Conservation (phyloP, 2,329 filamentous ascomycete genomes). For the Colletotrichum gloeosporioides region DNA sequence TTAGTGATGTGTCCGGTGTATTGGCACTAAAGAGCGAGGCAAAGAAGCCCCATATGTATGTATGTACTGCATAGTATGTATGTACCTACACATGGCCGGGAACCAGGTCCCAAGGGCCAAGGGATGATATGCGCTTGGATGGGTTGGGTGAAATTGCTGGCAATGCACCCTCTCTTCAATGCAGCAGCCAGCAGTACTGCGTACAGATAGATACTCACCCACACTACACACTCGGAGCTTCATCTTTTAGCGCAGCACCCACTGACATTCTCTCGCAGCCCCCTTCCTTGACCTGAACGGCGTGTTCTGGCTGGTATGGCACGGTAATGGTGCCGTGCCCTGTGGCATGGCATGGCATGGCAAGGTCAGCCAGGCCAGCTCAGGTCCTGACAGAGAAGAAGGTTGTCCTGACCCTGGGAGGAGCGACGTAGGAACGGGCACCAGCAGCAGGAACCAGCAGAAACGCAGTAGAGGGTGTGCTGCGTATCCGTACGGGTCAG, state of each 20-base stretch:
- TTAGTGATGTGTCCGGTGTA: not conserved
- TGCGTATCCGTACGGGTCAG: not conserved
- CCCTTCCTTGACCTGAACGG: not conserved
- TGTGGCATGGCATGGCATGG: not conserved
- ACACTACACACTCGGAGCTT: constrained; percentile 14
- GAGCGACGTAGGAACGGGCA: not conserved
- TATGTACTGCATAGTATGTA: not conserved
- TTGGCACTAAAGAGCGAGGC: not conserved
- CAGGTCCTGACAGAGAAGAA: not conserved
- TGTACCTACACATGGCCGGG: not conserved
- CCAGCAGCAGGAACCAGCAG: not conserved
- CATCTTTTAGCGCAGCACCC: constrained; percentile 13
- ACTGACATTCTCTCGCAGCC: constrained; percentile 2
- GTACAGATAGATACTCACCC: not conserved
- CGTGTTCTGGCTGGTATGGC: not conserved
- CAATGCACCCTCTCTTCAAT: constrained; percentile 8
- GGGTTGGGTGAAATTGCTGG: constrained; percentile 22
- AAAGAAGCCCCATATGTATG: not conserved
- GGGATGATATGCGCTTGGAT: constrained; percentile 17
- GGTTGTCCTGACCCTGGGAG: not conserved
- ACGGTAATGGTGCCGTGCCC: not conserved
- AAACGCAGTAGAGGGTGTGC: not conserved
- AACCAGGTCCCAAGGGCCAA: constrained; percentile 3
- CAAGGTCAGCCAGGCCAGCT: not conserved
- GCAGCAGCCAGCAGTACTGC: not conserved